phyloP scores from a whole-genome alignment of 2,329 filamentous ascomycete genomes.

The Pyricularia sp. region DNA sequence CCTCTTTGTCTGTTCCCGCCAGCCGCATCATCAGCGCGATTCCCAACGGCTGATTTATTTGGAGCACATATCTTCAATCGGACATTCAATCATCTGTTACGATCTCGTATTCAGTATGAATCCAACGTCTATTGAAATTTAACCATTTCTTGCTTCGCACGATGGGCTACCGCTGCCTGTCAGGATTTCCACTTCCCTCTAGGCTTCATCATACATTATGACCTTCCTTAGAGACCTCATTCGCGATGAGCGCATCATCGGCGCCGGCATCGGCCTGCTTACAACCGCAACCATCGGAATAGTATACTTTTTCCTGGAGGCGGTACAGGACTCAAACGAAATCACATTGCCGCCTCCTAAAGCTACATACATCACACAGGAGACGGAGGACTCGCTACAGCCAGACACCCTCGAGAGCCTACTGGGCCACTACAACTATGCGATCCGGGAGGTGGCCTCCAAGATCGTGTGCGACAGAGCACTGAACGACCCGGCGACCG shows the following conservation, averaged over 20 bases:
- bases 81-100: neutral
- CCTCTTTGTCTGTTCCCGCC: neutral
- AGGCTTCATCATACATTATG: slow-evolving; percentile 22
- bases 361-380: slow-evolving; percentile 65
- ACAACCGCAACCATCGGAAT: slow-evolving; percentile 47
- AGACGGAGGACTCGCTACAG: slow-evolving; percentile 63
- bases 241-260: slow-evolving; percentile 44
- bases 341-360: slow-evolving; percentile 57
- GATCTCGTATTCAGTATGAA: neutral
- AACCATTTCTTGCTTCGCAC: neutral
- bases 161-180: neutral
- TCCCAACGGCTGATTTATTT: neutral
- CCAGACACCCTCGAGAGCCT: slow-evolving; percentile 58
- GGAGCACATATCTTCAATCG: neutral
- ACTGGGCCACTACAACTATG: slow-evolving; percentile 60
- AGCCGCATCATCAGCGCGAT: neutral
- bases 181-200: neutral
- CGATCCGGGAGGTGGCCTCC: slow-evolving; percentile 59
- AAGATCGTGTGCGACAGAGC: slow-evolving; percentile 47
- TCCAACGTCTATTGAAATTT: neutral
- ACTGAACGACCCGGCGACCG: slow-evolving; percentile 46
- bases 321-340: slow-evolving; percentile 54
- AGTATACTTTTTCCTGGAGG: slow-evolving; percentile 48
- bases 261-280: slow-evolving; percentile 45
- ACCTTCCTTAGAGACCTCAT: slow-evolving; percentile 23